Evolutionary conservation across 2,329 filamentous ascomycete genomes (phyloP).

Genomic region (Keithomyces neogunnii): DNA sequence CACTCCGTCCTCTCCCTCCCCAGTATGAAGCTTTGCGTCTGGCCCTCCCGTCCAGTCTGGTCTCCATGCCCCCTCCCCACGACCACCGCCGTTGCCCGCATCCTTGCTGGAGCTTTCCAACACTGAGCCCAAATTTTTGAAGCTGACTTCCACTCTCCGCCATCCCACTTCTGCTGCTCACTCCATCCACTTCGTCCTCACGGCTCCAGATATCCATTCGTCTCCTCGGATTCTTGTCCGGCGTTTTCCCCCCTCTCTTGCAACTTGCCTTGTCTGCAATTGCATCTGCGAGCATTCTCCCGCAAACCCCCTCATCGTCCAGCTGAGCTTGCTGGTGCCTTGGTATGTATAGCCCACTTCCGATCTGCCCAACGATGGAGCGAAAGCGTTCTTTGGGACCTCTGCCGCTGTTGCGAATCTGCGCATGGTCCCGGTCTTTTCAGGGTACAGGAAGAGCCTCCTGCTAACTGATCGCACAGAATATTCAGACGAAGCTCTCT

Average conservation of each 20-base stretch:
- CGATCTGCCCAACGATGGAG: too few relatives aligned
- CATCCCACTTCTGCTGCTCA: conserved; percentile 5
- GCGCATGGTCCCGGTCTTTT: neutral
- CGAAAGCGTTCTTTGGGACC: too few relatives aligned
- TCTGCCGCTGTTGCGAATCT: too few relatives aligned
- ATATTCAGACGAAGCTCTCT: neutral
- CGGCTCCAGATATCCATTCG: conserved; percentile 2
- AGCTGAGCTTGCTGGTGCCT: conserved; percentile 9
- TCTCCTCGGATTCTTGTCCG: neutral
- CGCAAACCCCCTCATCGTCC: neutral
- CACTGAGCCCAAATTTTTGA: conserved; percentile 13
- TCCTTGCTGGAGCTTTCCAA: conserved; percentile 11
- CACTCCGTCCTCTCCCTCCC: neutral
- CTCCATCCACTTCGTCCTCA: neutral
- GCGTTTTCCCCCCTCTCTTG: neutral
- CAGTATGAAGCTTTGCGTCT: neutral
- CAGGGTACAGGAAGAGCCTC: neutral
- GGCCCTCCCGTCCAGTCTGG: conserved; percentile 1
- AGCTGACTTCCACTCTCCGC: conserved; percentile 10
- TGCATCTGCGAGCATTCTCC: conserved; percentile 2
- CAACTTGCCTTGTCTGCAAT: conserved; percentile 1
- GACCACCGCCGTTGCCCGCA: neutral
- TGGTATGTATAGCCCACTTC: conserved; percentile 7
- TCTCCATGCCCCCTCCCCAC: too few relatives aligned
- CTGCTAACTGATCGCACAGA: conserved; percentile 2